phyloP scores from a whole-genome alignment of 2,329 filamentous ascomycete genomes.

The Gnomoniopsis smithogilvyi region DNA sequence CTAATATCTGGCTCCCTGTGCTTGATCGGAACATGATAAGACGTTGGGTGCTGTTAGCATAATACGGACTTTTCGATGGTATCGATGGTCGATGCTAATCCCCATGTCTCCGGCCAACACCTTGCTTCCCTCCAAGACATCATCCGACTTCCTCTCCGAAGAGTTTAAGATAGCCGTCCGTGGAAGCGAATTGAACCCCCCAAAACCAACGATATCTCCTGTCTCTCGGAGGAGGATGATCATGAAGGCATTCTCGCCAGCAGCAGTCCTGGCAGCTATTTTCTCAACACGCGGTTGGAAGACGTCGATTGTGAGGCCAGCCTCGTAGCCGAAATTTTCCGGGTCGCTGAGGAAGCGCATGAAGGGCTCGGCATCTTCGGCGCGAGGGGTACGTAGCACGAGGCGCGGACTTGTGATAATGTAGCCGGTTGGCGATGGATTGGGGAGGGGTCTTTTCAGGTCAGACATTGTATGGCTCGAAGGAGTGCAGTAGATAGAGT shows the following conservation, averaged over 20 bases:
- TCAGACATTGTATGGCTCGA: neutral
- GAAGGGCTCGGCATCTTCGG: constrained; percentile 16
- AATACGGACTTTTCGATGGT: constrained; percentile 11
- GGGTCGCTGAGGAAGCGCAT: constrained; percentile 15
- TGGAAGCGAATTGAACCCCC: constrained; percentile 20
- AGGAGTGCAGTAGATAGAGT: too few relatives aligned
- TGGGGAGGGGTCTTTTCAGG: neutral
- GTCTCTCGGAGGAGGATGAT: constrained; percentile 17
- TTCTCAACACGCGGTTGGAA: constrained; percentile 7
- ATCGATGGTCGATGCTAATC: constrained; percentile 21
- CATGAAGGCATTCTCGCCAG: constrained; percentile 19
- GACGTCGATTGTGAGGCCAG: constrained; percentile 12
- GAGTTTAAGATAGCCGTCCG: constrained; percentile 8
- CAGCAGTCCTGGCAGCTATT: constrained; percentile 13
- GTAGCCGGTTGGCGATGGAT: neutral
- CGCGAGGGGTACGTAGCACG: constrained; percentile 33
- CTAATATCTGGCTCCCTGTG: neutral
- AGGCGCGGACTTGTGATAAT: constrained; percentile 39
- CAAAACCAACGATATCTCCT: constrained; percentile 17
- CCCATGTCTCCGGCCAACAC: constrained; percentile 18
- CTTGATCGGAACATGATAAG: neutral
- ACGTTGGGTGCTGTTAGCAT: neutral
- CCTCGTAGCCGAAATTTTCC: constrained; percentile 17
- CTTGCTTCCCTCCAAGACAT: neutral
- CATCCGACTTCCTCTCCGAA: neutral